Conservation (phyloP, 805 yeast genomes). For the Teunomyces lycoperdinae region DNA sequence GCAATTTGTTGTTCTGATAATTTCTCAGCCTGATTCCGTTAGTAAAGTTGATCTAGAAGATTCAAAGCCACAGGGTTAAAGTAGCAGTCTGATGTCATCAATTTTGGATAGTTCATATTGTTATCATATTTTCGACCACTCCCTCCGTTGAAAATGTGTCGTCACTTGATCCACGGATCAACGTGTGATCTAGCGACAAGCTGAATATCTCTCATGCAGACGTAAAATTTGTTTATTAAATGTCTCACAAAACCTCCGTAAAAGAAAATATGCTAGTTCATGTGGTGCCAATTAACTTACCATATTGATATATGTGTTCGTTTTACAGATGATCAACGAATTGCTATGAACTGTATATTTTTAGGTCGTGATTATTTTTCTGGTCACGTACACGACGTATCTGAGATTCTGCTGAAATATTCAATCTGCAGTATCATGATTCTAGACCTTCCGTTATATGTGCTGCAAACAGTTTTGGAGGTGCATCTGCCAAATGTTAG, state of each 20-base stretch:
- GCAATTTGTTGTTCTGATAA: constrained; percentile 94
- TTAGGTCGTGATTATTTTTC: constrained; percentile 1
- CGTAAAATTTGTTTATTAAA: too few relatives aligned
- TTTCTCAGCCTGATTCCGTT: constrained; percentile 62
- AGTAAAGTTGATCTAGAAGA: background rate
- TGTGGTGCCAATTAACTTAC: background rate
- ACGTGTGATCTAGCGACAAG: too few relatives aligned
- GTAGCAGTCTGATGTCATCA: background rate
- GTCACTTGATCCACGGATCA: too few relatives aligned
- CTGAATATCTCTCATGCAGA: too few relatives aligned
- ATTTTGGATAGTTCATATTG: background rate
- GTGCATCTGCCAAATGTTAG: constrained; percentile 5
- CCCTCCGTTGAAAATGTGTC: too few relatives aligned
- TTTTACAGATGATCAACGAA: background rate
- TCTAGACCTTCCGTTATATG: background rate
- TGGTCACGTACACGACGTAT: background rate
- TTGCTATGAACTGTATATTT: background rate
- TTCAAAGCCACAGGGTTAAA: background rate
- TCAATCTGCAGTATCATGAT: background rate
- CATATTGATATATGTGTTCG: background rate
- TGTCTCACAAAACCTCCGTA: too few relatives aligned
- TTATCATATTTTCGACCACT: too few relatives aligned
- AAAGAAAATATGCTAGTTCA: too few relatives aligned
- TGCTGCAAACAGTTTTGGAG: background rate
- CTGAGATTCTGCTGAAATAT: too few relatives aligned